A percentile compares a stretch with the other conserved stretches of the same genome.
These are phyloP conservation scores for Epicoccum sorghinum DNA, from an alignment of 2,329 filamentous ascomycete species.

Conservation along the genomic window DNA sequence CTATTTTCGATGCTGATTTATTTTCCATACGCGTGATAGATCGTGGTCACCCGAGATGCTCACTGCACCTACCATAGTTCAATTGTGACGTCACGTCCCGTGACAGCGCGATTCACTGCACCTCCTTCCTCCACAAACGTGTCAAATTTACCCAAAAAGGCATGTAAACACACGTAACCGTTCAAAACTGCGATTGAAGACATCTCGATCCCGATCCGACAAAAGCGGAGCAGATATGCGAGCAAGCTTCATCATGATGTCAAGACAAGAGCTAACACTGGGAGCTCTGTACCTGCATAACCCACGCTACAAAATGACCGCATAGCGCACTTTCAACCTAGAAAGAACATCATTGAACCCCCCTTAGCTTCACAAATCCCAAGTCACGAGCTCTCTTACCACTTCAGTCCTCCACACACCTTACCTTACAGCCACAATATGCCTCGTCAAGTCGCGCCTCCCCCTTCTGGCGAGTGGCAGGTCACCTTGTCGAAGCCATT, in stretches of 20 bases:
- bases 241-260: constrained; percentile 19
- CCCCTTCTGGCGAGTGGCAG: constrained; percentile 84
- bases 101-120: constrained; percentile 6
- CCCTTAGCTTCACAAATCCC: neutral
- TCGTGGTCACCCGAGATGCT: too few relatives aligned
- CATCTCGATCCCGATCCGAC: neutral
- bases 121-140: neutral
- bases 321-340: neutral
- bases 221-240: constrained; percentile 7
- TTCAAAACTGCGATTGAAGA: neutral
- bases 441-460: constrained; percentile 63
- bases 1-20: too few relatives aligned
- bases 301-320: constrained; percentile 13
- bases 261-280: constrained; percentile 12
- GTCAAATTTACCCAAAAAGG: neutral
- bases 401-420: neutral
- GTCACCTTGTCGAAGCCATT: constrained; percentile 49
- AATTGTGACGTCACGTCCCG: constrained; percentile 14
- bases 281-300: constrained; percentile 15
- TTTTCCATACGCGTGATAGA: too few relatives aligned
- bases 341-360: too few relatives aligned
- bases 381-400: neutral
- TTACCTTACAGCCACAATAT: constrained; percentile 14
- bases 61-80: too few relatives aligned
- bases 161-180: neutral